phyloP scores from a whole-genome alignment of 306 rosid genomes.

The Malus fusca region DNA sequence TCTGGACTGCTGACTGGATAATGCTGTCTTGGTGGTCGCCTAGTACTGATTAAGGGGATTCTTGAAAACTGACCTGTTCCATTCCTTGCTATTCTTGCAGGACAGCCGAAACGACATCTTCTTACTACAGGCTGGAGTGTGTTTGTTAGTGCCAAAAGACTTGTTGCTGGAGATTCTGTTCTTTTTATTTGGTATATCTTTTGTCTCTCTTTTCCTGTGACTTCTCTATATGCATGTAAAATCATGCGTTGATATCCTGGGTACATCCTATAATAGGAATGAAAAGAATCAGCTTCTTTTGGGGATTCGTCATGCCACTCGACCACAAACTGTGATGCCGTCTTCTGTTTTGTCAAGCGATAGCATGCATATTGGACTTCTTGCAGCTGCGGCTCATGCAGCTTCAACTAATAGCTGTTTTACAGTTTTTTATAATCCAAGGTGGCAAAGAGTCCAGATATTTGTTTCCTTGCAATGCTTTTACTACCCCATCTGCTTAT shows the following conservation, averaged over 20 bases:
- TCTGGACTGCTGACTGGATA: neutral
- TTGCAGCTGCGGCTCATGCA: conserved; percentile 95
- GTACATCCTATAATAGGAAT: conserved; percentile 40
- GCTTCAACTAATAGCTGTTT: conserved; percentile 83
- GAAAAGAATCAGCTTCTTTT: conserved; percentile 85
- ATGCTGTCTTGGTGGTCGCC: neutral
- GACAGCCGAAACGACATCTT: conserved; percentile 91
- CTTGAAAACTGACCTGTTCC: conserved; percentile 10
- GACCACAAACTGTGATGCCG: conserved; percentile 80
- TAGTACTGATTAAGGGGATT: neutral
- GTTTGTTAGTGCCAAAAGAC: conserved; percentile 90
- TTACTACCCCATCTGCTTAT: conserved; percentile 6
- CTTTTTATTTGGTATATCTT: conserved; percentile 71
- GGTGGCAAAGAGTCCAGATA: conserved; percentile 36
- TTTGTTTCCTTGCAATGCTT: neutral
- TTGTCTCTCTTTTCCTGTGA: neutral
- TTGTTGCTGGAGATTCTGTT: conserved; percentile 87
- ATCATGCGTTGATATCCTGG: conserved; percentile 6
- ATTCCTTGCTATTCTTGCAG: conserved; percentile 39
- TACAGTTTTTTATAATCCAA: conserved; percentile 82
- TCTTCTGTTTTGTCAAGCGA: conserved; percentile 82
- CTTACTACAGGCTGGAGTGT: conserved; percentile 95
- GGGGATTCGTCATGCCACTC: conserved; percentile 75
- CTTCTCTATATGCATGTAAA: conserved; percentile 9
- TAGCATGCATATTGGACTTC: conserved; percentile 92